A percentile compares a stretch with the other conserved stretches of the same genome.
phyloP scores from a whole-genome alignment of 2,329 filamentous ascomycete species.

The Clarireedia monteithiana region DNA sequence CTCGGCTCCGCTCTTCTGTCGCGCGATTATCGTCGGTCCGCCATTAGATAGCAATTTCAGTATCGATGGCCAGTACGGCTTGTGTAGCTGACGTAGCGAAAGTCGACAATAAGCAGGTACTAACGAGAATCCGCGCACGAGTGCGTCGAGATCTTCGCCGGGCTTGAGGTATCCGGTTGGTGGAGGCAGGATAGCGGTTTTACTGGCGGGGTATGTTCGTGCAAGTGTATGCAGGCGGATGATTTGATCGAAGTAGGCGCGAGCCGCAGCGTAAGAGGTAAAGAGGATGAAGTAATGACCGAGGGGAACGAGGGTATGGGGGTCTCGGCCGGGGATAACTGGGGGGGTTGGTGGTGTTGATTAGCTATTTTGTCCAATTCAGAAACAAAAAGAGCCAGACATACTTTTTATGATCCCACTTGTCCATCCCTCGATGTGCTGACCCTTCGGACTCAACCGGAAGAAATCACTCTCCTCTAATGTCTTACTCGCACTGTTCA shows the following conservation, averaged over 20 bases:
- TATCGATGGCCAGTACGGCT: conserved; percentile 29
- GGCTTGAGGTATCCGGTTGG: conserved; percentile 36
- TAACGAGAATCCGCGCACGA: conserved; percentile 42
- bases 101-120: conserved; percentile 34
- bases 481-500: conserved; percentile 50
- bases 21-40: conserved; percentile 22
- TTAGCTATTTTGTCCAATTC: background rate
- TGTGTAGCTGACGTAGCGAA: conserved; percentile 28
- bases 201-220: conserved; percentile 10
- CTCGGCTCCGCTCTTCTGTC: conserved; percentile 15
- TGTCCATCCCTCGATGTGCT: conserved; percentile 61
- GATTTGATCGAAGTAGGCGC: conserved; percentile 51
- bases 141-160: conserved; percentile 39
- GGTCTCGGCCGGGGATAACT: conserved; percentile 54
- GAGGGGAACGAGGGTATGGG: conserved; percentile 52
- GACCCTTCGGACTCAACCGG: conserved; percentile 53
- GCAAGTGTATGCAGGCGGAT: conserved; percentile 40
- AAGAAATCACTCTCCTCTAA: conserved; percentile 64
- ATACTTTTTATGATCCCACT: conserved; percentile 51
- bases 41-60: conserved; percentile 30
- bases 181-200: conserved; percentile 30
- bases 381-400: background rate
- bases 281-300: conserved; percentile 67
- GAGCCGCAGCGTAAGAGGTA: conserved; percentile 48
- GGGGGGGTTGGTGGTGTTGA: conserved; percentile 31